phyloP scores from a whole-genome alignment of 73 alveolate genomes.

The Stentor roeselii region DNA sequence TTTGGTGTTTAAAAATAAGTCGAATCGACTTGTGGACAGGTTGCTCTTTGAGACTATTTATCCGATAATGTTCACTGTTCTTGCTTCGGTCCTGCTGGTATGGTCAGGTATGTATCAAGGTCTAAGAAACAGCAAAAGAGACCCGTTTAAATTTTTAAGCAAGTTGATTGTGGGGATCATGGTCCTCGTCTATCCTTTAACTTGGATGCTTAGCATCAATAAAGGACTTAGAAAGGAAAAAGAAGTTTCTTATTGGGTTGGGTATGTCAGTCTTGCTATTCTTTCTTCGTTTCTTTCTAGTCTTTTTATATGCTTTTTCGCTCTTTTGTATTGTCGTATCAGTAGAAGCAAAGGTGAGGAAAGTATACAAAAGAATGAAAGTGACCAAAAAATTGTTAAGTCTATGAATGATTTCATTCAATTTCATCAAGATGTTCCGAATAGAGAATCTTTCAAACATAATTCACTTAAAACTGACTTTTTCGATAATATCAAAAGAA shows the following conservation, averaged over 20 bases:
- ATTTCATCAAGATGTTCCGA: too few species aligned
- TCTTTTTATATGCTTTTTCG: too few species aligned
- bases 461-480: not conserved
- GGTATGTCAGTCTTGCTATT: not conserved
- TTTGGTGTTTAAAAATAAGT: not conserved
- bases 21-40: not conserved
- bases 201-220: not conserved
- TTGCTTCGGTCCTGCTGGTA: not conserved
- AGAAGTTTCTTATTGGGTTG: not conserved
- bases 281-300: not conserved
- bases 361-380: too few species aligned
- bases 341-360: too few species aligned
- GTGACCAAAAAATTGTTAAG: too few species aligned
- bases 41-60: not conserved
- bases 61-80: not conserved
- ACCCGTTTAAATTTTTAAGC: constrained; percentile 6
- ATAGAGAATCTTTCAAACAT: too few species aligned
- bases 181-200: not conserved
- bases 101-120: constrained; percentile 24
- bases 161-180: not conserved
- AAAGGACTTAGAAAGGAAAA: constrained; percentile 9
- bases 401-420: too few species aligned
- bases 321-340: too few species aligned
- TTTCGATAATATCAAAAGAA: not conserved
- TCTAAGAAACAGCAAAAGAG: not conserved